A percentile compares a stretch with the other conserved stretches of the same genome.
Evolutionary conservation across 2,329 filamentous ascomycete species (phyloP).

Genomic region (Ceratocystis destructans): DNA sequence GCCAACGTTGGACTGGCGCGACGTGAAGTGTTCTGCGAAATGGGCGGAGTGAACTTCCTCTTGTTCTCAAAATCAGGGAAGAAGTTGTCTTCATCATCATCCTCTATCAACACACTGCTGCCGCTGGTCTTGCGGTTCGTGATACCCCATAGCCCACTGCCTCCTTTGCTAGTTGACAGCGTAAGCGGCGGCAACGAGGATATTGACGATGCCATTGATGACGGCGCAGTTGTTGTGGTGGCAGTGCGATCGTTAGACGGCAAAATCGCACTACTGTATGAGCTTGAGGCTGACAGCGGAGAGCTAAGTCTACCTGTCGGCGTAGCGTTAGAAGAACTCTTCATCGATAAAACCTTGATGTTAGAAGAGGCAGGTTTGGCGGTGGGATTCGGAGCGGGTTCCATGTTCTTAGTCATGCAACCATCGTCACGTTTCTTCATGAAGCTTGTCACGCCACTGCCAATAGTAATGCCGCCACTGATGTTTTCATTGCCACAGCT

Average conservation of each 20-base stretch:
- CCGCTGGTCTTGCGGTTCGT: slow-evolving; percentile 26
- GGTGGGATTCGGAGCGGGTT: background rate
- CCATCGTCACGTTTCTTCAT: slow-evolving; percentile 18
- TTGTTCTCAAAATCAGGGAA: slow-evolving; percentile 39
- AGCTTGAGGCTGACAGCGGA: slow-evolving; percentile 12
- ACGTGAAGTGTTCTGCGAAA: slow-evolving; percentile 16
- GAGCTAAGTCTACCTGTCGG: slow-evolving; percentile 4
- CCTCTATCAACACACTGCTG: slow-evolving; percentile 24
- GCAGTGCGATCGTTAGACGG: slow-evolving; percentile 13
- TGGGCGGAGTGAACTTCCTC: slow-evolving; percentile 20
- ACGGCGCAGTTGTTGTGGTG: slow-evolving; percentile 22
- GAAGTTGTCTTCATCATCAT: slow-evolving; percentile 39
- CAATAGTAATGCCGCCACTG: slow-evolving; percentile 28
- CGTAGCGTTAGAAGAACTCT: background rate
- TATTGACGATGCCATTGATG: slow-evolving; percentile 20
- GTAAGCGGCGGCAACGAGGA: slow-evolving; percentile 28
- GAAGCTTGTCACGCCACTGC: slow-evolving; percentile 29
- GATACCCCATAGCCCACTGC: slow-evolving; percentile 35
- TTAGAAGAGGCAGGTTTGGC: background rate
- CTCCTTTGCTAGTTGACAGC: slow-evolving; percentile 25
- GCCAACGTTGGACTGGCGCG: slow-evolving; percentile 12
- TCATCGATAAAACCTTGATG: background rate
- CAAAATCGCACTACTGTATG: slow-evolving; percentile 1
- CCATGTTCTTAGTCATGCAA: slow-evolving; percentile 9
- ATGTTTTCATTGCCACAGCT: slow-evolving; percentile 19